Evolutionary conservation across 805 yeast genomes (phyloP).

Genomic region (Hanseniaspora hatyaiensis): DNA sequence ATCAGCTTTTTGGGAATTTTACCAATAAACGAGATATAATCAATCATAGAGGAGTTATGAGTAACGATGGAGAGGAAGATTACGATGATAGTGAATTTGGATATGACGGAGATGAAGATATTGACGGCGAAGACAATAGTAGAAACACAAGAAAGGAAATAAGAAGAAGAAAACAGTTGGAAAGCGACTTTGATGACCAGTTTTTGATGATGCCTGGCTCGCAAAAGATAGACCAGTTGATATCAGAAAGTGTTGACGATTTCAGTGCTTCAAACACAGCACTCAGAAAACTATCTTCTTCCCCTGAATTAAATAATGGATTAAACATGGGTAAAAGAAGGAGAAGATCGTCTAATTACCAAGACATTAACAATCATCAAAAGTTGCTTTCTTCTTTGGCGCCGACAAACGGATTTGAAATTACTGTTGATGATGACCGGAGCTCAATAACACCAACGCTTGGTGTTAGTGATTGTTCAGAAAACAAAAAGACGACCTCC

Average conservation of each 20-base stretch:
- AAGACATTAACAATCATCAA: background rate
- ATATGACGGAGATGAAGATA: constrained; percentile 19
- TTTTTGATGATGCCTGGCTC: constrained; percentile 12
- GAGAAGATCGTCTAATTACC: constrained; percentile 15
- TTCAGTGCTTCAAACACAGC: background rate
- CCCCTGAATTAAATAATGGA: constrained; percentile 8
- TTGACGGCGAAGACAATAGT: constrained; percentile 19
- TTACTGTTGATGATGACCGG: no score
- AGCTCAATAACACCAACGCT: background rate
- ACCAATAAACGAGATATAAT: no score
- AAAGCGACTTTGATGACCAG: constrained; percentile 15
- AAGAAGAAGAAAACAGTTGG: constrained; percentile 14
- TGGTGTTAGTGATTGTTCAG: no score
- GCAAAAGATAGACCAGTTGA: constrained; percentile 6
- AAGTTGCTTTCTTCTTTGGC: background rate
- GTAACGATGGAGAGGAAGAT: constrained; percentile 15
- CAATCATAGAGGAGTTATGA: constrained; percentile 1
- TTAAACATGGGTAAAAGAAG: constrained; percentile 11
- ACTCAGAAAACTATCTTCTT: background rate
- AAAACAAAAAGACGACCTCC: background rate
- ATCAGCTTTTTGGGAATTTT: no score
- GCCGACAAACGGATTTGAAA: no score
- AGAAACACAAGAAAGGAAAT: constrained; percentile 21
- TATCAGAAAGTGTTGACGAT: background rate
- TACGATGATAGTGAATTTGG: constrained; percentile 15